A percentile compares a stretch with the other conserved stretches of the same genome.
Evolutionary conservation across 1,284 basidiomycete species (phyloP).

Genomic region (Ustilago nuda): DNA sequence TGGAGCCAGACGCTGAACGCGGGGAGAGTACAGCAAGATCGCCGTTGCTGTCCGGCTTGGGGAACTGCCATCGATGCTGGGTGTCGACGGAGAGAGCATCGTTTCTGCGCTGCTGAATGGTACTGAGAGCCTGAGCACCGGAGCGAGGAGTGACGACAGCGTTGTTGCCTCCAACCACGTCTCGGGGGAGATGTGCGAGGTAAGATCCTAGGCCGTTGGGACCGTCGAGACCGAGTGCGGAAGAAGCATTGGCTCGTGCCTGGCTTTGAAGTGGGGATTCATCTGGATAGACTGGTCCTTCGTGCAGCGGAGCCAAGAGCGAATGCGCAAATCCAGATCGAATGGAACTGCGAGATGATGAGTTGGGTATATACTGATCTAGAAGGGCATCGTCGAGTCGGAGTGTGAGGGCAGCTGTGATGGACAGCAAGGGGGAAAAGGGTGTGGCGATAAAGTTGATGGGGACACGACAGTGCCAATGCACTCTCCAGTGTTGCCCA

Average conservation of each 20-base stretch:
- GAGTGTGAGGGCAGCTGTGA: slow-evolving; percentile 41
- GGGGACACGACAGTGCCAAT: slow-evolving; percentile 40
- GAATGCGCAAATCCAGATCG: slow-evolving; percentile 46
- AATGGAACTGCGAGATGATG: slow-evolving; percentile 6
- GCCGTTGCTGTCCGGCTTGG: slow-evolving; percentile 33
- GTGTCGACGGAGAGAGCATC: slow-evolving; percentile 14
- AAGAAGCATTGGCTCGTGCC: slow-evolving; percentile 29
- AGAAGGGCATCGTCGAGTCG: slow-evolving; percentile 29
- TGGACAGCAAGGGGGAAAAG: slow-evolving; percentile 35
- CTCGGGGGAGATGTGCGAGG: slow-evolving; percentile 36
- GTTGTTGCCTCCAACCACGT: slow-evolving; percentile 39
- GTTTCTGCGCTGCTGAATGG: slow-evolving; percentile 28
- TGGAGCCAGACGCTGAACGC: background rate
- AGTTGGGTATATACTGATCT: slow-evolving; percentile 16
- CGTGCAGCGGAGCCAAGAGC: slow-evolving; percentile 42
- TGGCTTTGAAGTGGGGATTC: slow-evolving; percentile 44
- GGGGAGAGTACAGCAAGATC: slow-evolving; percentile 29
- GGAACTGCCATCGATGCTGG: background rate
- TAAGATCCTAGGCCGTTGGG: slow-evolving; percentile 42
- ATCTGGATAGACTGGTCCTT: slow-evolving; percentile 53
- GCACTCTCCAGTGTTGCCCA: slow-evolving; percentile 31
- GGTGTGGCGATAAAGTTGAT: slow-evolving; percentile 47
- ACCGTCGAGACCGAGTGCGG: slow-evolving; percentile 43
- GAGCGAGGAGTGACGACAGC: slow-evolving; percentile 49
- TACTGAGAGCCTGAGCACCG: slow-evolving; percentile 27